Evolutionary conservation across 2,329 filamentous ascomycete genomes (phyloP).

Genomic region (Neoascochyta sp.): DNA sequence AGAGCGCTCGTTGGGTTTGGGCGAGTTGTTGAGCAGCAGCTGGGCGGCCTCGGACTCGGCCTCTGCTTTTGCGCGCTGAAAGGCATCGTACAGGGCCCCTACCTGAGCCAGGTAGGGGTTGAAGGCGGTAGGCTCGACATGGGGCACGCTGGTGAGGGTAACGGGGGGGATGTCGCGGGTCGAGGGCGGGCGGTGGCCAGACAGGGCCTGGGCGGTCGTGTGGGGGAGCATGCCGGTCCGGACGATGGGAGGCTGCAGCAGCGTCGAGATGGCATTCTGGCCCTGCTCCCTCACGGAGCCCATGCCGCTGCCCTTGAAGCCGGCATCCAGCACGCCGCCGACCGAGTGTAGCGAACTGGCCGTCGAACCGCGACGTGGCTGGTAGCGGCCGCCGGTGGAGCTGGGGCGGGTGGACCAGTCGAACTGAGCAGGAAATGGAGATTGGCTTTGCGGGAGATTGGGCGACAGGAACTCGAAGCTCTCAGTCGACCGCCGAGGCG

Average conservation of each 20-base stretch:
- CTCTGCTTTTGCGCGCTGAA: slow-evolving; percentile 77
- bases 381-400: slow-evolving; percentile 47
- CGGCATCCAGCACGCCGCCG: slow-evolving; percentile 74
- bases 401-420: slow-evolving; percentile 49
- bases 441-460: slow-evolving; percentile 42
- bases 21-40: slow-evolving; percentile 45
- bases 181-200: slow-evolving; percentile 76
- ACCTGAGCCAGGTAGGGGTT: slow-evolving; percentile 81
- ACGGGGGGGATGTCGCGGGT: slow-evolving; percentile 90
- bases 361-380: slow-evolving; percentile 70
- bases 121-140: slow-evolving; percentile 76
- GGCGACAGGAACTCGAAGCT: slow-evolving; percentile 48
- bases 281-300: slow-evolving; percentile 67
- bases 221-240: slow-evolving; percentile 82
- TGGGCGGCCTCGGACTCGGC: slow-evolving; percentile 60
- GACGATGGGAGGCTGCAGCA: slow-evolving; percentile 87
- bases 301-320: slow-evolving; percentile 55
- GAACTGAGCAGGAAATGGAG: slow-evolving; percentile 58
- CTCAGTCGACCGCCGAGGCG: slow-evolving; percentile 47
- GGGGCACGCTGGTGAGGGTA: slow-evolving; percentile 79
- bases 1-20: slow-evolving; percentile 49
- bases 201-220: slow-evolving; percentile 64
- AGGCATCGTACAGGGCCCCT: slow-evolving; percentile 81
- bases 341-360: slow-evolving; percentile 86
- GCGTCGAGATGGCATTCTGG: slow-evolving; percentile 90